These are phyloP conservation scores for Apiospora saccharicola DNA, from an alignment of 2,329 filamentous ascomycete species.

Conservation along the genomic window DNA sequence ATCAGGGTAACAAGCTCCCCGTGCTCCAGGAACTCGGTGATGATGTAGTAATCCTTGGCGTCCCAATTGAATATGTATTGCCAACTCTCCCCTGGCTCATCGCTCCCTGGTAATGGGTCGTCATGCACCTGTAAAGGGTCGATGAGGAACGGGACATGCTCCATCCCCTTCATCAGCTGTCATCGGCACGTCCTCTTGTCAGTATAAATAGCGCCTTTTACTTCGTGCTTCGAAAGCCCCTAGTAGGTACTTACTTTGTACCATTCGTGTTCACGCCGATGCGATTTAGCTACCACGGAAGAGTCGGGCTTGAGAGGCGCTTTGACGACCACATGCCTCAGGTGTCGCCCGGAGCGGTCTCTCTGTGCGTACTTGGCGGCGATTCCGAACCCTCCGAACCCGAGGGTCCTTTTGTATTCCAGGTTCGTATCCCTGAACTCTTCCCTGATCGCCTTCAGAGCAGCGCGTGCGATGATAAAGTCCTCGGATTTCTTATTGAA, in stretches of 20 bases:
- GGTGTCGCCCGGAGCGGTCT: neutral
- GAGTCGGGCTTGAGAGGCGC: neutral
- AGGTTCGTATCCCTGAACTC: neutral
- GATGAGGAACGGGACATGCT: neutral
- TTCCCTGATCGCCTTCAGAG: neutral
- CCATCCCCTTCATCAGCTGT: neutral
- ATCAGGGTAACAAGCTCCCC: neutral
- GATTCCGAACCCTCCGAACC: constrained; percentile 12
- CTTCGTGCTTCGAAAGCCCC: neutral
- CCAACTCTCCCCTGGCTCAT: neutral
- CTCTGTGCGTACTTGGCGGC: constrained; percentile 14
- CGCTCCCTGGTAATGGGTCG: neutral
- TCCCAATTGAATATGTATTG: neutral
- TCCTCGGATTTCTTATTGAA: too few relatives aligned
- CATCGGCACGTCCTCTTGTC: neutral
- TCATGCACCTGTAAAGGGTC: neutral
- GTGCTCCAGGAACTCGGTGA: constrained; percentile 15
- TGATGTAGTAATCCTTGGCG: neutral
- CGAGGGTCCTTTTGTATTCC: constrained; percentile 8
- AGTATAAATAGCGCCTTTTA: neutral
- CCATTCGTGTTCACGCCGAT: neutral
- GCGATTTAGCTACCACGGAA: neutral
- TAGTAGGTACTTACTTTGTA: neutral
- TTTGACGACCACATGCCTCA: constrained; percentile 5
- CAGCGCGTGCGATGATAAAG: neutral